Evolutionary conservation across 202 grass and related monocot species (phyloP).

Genomic region (Schoenoplectus tabernaemontani): DNA sequence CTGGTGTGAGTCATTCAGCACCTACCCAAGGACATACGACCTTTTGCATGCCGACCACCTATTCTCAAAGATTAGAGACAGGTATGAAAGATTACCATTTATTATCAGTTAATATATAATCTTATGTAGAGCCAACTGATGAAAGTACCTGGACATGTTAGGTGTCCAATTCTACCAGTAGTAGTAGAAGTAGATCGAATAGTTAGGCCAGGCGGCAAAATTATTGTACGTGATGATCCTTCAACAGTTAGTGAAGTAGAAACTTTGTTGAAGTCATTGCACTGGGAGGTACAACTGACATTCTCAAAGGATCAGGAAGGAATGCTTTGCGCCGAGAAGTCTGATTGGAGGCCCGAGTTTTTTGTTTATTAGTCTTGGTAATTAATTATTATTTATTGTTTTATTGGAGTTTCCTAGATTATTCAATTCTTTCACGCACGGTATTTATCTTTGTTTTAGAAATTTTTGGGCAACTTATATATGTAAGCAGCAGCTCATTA

Average conservation of each 20-base stretch:
- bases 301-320: conserved; percentile 63
- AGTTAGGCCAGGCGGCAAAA: conserved; percentile 64
- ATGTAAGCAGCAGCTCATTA: not conserved
- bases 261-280: conserved; percentile 62
- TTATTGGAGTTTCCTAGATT: not conserved
- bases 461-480: conserved; percentile 5
- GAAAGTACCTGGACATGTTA: conserved; percentile 3
- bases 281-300: conserved; percentile 60
- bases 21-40: conserved; percentile 89
- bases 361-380: conserved; percentile 28
- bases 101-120: not conserved
- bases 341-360: conserved; percentile 66
- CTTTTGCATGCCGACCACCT: conserved; percentile 81
- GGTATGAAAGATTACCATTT: conserved; percentile 28
- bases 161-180: conserved; percentile 62
- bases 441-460: conserved; percentile 25
- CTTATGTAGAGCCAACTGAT: not conserved
- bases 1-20: conserved; percentile 99
- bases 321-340: conserved; percentile 62
- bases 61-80: conserved; percentile 80
- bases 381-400: conserved; percentile 22
- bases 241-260: conserved; percentile 46
- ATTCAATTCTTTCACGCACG: conserved; percentile 8
- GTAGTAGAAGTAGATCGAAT: conserved; percentile 81
- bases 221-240: conserved; percentile 70